Evolutionary conservation across 305 asterid species (phyloP).

Genomic region (Withania somnifera): DNA sequence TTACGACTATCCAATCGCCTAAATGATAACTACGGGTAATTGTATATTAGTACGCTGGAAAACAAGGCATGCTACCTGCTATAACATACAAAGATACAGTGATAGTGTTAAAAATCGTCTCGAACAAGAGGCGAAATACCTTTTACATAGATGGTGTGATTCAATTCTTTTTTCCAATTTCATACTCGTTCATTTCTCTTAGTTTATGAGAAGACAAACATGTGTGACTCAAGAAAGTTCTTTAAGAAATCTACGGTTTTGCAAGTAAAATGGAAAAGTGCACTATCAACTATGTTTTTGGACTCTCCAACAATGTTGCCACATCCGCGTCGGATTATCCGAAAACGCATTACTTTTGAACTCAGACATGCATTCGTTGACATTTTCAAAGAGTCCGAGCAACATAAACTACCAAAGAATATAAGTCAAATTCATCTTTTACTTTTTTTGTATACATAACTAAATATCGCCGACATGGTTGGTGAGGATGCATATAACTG

Average conservation of each 20-base stretch:
- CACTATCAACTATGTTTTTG: no score
- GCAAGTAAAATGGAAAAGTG: no score
- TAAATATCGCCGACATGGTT: background rate
- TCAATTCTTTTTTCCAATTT: background rate
- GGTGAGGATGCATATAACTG: background rate
- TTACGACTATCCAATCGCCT: background rate
- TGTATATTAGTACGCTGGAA: background rate
- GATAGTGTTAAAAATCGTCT: background rate
- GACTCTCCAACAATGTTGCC: no score
- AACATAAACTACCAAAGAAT: no score
- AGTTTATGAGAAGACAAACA: background rate
- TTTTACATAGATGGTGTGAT: background rate
- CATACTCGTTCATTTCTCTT: background rate
- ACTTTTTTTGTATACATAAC: background rate
- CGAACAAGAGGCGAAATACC: background rate
- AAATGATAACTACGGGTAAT: background rate
- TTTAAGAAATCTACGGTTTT: no score
- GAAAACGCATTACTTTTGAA: no score
- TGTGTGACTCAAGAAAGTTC: background rate
- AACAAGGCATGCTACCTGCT: background rate
- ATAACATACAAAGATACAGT: background rate
- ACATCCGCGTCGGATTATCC: no score
- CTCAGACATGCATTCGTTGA: no score
- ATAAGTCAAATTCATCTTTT: no score
- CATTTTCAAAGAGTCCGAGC: no score